These are phyloP conservation scores for Cercophora newfieldiana DNA, from an alignment of 495 filamentous ascomycete genomes.

Conservation along the genomic window DNA sequence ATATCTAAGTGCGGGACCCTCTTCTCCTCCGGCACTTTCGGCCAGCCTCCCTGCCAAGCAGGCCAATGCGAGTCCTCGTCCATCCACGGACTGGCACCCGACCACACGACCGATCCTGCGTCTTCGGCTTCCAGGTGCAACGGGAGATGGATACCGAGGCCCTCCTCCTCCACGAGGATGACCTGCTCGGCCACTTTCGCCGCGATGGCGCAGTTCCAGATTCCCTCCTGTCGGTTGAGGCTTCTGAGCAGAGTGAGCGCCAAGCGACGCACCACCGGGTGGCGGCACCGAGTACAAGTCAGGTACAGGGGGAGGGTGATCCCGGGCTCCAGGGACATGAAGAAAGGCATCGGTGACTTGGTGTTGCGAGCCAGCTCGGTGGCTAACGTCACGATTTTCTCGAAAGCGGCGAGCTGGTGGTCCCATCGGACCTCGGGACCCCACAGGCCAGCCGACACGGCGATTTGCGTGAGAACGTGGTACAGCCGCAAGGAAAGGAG, in stretches of 20 bases:
- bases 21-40: slow-evolving; percentile 16
- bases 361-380: slow-evolving; percentile 7
- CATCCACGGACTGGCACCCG: neutral
- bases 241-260: slow-evolving; percentile 20
- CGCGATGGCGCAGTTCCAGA: slow-evolving; percentile 21
- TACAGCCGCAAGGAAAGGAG: slow-evolving; percentile 20
- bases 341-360: slow-evolving; percentile 15
- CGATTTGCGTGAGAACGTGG: neutral
- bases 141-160: slow-evolving; percentile 15
- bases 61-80: neutral
- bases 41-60: slow-evolving; percentile 11
- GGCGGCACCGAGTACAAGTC: slow-evolving; percentile 19
- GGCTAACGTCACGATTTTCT: slow-evolving; percentile 13
- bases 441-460: slow-evolving; percentile 4
- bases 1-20: slow-evolving; percentile 37
- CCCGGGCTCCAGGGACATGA: slow-evolving; percentile 29
- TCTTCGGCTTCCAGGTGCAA: neutral
- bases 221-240: slow-evolving; percentile 26
- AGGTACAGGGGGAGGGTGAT: slow-evolving; percentile 23
- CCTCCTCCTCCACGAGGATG: slow-evolving; percentile 22
- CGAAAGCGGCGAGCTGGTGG: slow-evolving; percentile 4
- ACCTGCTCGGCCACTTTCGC: slow-evolving; percentile 16
- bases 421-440: slow-evolving; percentile 23
- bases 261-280: slow-evolving; percentile 19
- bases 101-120: neutral